Evolutionary conservation across 306 rosid genomes (phyloP), one percentile per base, ranked within the genome.

Genomic region (Vigna mungo): DNA sequence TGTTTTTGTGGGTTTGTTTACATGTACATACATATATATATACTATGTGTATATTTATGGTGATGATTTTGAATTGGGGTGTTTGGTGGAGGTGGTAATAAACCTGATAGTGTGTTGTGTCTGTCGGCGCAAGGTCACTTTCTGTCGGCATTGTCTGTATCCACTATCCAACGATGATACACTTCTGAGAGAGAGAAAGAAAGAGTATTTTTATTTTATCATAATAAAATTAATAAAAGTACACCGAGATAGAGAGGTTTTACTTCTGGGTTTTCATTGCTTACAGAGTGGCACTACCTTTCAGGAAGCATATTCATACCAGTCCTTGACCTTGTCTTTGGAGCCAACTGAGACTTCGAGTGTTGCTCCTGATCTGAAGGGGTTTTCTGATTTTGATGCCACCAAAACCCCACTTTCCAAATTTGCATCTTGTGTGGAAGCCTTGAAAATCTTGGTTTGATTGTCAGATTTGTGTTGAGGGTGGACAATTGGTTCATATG

Each of bases 71-170:
- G 80, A 85, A 82, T 83, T 87, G 85, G 77, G 82, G 82, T 85
- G 90, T 87, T 92, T 86, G 86, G 89, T 86, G 71, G 85, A 82
- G 77, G 77, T 56, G 76, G 68, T 78, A 72, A 68, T 74, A 80
- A 85, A 78, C 83, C 72, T 73, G 75, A 65, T 80, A 46, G 83
- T 79, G 79, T 75, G 84, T 79, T 74, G 82, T 93, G 92, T 93
- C 94, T 80, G 84, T 80, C 80, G 92, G 96, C 92, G 92, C 88
- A 64, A 84, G 88, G 94, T 90, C 92, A 85, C 92, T 90, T 90
- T 93, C 97, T 90, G 96, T 90, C 89, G 91, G 91, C 88, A 86
- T 89, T 87, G 87, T 85, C 82, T 72, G 74, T 80, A 43, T 53
- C 79, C 84, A 87, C 79, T 86, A 78, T 80, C 88, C 88, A 84